A percentile compares a stretch with the other conserved stretches of the same genome.
phyloP scores from a whole-genome alignment of 768 basidiomycete genomes.

The Pleurotus djamor region DNA sequence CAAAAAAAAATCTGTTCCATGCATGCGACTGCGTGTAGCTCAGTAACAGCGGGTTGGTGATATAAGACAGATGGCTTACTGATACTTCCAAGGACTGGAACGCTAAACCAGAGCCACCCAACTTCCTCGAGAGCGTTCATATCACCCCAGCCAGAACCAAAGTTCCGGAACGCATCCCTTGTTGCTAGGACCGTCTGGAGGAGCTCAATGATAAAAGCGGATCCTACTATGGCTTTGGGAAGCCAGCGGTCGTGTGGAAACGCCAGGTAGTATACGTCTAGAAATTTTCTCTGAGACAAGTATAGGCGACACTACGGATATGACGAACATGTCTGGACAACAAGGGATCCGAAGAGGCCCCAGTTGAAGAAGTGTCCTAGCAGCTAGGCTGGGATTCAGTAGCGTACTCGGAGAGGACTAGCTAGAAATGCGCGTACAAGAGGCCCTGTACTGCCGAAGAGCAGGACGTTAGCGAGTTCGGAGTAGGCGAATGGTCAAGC shows the following conservation, averaged over 20 bases:
- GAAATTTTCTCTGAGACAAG: neutral
- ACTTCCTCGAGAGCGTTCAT: constrained; percentile 16
- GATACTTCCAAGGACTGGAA: constrained; percentile 18
- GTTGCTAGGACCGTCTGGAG: constrained; percentile 19
- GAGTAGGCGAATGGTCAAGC: neutral
- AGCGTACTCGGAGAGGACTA: neutral
- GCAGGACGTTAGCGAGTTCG: neutral
- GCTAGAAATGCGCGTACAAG: neutral
- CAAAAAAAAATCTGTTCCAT: constrained; percentile 15
- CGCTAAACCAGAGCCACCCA: constrained; percentile 21
- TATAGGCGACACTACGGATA: neutral
- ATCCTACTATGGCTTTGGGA: constrained; percentile 17
- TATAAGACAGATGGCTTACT: constrained; percentile 11
- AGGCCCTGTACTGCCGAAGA: neutral
- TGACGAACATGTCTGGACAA: constrained; percentile 21
- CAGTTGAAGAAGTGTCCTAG: constrained; percentile 17
- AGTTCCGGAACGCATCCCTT: constrained; percentile 19
- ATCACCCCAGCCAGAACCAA: constrained; percentile 22
- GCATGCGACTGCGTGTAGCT: constrained; percentile 12
- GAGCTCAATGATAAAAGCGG: constrained; percentile 14
- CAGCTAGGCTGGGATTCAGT: constrained; percentile 3
- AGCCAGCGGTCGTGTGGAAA: constrained; percentile 20
- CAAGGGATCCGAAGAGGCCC: constrained; percentile 15
- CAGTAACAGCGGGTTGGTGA: neutral
- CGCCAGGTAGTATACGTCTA: constrained; percentile 24